Base-by-base conservation (phyloP, 495 filamentous ascomycete genomes). In the Astrothelium subdiscretum region DNA sequence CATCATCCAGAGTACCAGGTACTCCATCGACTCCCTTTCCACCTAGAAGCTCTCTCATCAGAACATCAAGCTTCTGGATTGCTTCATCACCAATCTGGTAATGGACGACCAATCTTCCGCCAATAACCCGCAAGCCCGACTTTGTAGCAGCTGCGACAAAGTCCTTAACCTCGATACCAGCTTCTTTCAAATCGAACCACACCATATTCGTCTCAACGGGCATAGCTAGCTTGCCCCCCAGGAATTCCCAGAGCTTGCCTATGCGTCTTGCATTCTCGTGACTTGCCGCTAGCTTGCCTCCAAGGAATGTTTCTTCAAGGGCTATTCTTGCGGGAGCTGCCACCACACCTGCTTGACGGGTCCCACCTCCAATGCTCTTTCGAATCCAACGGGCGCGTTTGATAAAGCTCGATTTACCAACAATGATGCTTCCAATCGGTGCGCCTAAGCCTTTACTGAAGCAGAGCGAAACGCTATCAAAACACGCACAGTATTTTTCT, bases 201-300 rank as follows among this genome's bases (percentile, higher is more conserved):
- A 95, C 84, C 87, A 96, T 96, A 72, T 97, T 96, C 43, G 92
- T 96, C 67, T 96, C 87, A 2, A 87, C 85, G 8, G 84, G 83
- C 32, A 83, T 73, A 42, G 70, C 57, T 31, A 84, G 70, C 73
- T 82, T 78, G 13, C 87, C 85, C 1, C 87, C 87, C 15, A 85
- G 72, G 5, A 70, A 73, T 32, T 66, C 58, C 76, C 76, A 78
- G 18, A 73, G 54, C 61, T 69, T 72, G 24, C 80, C 86, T 27
- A 95, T 75, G 44, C 75, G 73, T 73, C 83, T 85, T 1, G 91
- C 90, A 35, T 77, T 82, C 31, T 65, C 69, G 73, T 96, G 89
- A 4, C 80, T 81, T 32, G 73, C 74, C 32, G 68, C 68, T 42
- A 96, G 77, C 67, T 83, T 78, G 1, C 90, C 90, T 0, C 82